Evolutionary conservation across 768 basidiomycete genomes (phyloP).

Genomic region (Chalciporus chontae): DNA sequence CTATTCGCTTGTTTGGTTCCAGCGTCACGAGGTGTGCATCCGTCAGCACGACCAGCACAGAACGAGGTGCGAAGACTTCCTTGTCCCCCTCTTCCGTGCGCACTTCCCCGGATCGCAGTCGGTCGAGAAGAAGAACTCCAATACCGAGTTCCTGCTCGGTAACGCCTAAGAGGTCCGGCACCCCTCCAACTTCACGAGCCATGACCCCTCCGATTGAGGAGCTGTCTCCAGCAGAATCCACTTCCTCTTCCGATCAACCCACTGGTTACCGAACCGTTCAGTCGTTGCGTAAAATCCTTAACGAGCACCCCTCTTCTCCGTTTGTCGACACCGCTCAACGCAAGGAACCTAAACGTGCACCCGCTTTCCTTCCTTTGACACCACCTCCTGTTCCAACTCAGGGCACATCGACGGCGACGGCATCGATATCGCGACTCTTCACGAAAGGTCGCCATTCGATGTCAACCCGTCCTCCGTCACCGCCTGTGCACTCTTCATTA

Average conservation of each 20-base stretch:
- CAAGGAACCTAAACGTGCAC: conserved; percentile 17
- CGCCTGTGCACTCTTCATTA: conserved; percentile 51
- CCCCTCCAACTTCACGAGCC: conserved; percentile 27
- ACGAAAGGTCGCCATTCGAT: conserved; percentile 58
- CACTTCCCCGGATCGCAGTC: conserved; percentile 12
- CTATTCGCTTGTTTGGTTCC: conserved; percentile 30
- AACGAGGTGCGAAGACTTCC: conserved; percentile 16
- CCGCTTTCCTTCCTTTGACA: conserved; percentile 35
- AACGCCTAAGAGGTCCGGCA: conserved; percentile 25
- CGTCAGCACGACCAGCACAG: conserved; percentile 26
- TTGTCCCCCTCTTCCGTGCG: conserved; percentile 16
- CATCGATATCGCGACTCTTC: conserved; percentile 73
- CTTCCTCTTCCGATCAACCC: conserved; percentile 50
- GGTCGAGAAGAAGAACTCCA: conserved; percentile 6
- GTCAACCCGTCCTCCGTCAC: conserved; percentile 60
- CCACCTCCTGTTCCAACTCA: conserved; percentile 51
- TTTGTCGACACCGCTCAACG: conserved; percentile 17
- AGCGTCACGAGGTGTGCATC: conserved; percentile 32
- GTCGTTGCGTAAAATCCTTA: conserved; percentile 68
- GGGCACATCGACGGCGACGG: conserved; percentile 72
- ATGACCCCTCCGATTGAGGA: conserved; percentile 63
- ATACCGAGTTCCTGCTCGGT: conserved; percentile 26
- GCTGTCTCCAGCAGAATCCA: conserved; percentile 44
- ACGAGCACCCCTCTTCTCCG: conserved; percentile 40
- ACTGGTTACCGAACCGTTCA: conserved; percentile 60